Evolutionary conservation across 225 moss, liverwort and hornwort genomes (phyloP).

Genomic region (Bryoerythrophyllum caledonicum): DNA sequence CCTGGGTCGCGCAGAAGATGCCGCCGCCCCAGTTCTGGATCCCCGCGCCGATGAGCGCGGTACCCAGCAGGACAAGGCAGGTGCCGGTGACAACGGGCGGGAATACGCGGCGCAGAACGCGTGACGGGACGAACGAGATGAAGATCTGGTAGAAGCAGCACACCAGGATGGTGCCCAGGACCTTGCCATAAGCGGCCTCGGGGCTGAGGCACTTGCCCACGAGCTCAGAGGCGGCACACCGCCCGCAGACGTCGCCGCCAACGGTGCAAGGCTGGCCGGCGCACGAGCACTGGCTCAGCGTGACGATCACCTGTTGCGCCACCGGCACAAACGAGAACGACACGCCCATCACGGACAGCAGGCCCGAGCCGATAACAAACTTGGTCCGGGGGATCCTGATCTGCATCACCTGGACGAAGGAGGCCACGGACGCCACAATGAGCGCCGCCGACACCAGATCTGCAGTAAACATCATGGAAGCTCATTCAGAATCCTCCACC

Average conservation of each 20-base stretch:
- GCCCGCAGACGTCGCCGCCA: slow-evolving; percentile 35
- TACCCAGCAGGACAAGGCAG: slow-evolving; percentile 64
- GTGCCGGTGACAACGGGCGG: slow-evolving; percentile 79
- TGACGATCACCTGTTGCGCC: slow-evolving; percentile 59
- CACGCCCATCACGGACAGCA: slow-evolving; percentile 88
- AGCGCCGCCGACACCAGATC: slow-evolving; percentile 87
- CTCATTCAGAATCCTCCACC: neutral
- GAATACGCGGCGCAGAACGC: slow-evolving; percentile 56
- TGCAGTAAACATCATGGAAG: slow-evolving; percentile 22
- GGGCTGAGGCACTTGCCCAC: slow-evolving; percentile 53
- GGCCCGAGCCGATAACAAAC: slow-evolving; percentile 77
- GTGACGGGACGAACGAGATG: slow-evolving; percentile 63
- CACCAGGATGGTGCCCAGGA: slow-evolving; percentile 58
- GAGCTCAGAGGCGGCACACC: slow-evolving; percentile 38
- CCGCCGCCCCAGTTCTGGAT: slow-evolving; percentile 80
- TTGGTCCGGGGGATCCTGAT: slow-evolving; percentile 60
- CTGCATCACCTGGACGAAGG: slow-evolving; percentile 70
- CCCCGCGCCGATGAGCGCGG: slow-evolving; percentile 46
- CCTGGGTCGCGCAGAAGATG: slow-evolving; percentile 60
- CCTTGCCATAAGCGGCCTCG: slow-evolving; percentile 73
- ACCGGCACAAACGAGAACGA: slow-evolving; percentile 77
- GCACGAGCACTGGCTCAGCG: slow-evolving; percentile 57
- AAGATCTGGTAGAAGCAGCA: slow-evolving; percentile 31
- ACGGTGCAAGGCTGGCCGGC: slow-evolving; percentile 50
- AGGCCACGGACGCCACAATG: slow-evolving; percentile 73